Percentiles rank a stretch among this genome's conserved stretches.
phyloP scores from a whole-genome alignment of 306 rosid species.

The Fragaria vesca region DNA sequence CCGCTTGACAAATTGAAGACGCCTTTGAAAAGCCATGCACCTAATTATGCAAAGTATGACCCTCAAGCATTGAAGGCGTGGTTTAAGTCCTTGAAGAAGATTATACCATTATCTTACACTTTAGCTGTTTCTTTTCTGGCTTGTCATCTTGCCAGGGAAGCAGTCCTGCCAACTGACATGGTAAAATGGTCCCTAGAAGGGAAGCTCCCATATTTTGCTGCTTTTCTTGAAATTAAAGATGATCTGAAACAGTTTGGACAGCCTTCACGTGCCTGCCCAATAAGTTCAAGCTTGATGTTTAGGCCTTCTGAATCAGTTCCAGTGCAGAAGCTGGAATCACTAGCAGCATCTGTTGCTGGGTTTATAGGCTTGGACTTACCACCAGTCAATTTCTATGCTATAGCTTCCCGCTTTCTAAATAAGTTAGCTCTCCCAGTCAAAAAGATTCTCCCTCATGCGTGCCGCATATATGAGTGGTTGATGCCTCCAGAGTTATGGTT shows the following conservation, averaged over 20 bases:
- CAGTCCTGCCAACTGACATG: conserved; percentile 71
- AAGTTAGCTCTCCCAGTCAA: conserved; percentile 59
- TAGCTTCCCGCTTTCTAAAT: conserved; percentile 59
- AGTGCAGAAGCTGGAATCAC: conserved; percentile 60
- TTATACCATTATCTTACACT: conserved; percentile 56
- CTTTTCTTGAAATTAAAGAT: conserved; percentile 67
- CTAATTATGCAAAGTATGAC: conserved; percentile 56
- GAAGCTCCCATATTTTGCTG: conserved; percentile 83
- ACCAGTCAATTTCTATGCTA: conserved; percentile 80
- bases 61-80: conserved; percentile 60
- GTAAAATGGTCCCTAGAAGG: conserved; percentile 78
- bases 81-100: conserved; percentile 64
- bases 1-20: conserved; percentile 21
- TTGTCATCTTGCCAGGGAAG: conserved; percentile 83
- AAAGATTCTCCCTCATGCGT: conserved; percentile 61
- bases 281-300: conserved; percentile 67
- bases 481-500: conserved; percentile 81
- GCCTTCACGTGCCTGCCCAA: conserved; percentile 68
- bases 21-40: conserved; percentile 33
- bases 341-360: conserved; percentile 69
- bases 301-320: conserved; percentile 62
- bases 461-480: conserved; percentile 74
- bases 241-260: conserved; percentile 41
- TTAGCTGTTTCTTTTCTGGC: conserved; percentile 67
- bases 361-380: conserved; percentile 37